Base-by-base conservation (phyloP, 768 basidiomycete species). In the Trametopsis cervina region DNA sequence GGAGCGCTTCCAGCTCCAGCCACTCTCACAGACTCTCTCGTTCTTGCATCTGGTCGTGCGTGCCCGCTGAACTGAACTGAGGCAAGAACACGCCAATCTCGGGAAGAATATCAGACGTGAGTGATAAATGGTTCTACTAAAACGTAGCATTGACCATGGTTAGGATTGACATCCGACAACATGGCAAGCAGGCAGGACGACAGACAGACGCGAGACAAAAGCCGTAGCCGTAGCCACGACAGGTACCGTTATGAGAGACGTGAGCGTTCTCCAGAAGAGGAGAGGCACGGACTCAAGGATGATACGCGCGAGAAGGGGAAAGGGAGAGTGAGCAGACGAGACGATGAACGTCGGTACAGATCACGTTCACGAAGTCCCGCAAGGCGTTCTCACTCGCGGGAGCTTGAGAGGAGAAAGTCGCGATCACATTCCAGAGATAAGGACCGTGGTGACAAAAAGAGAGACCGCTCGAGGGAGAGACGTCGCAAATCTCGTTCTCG, bases 311-410 rank as follows among this genome's bases (percentile, higher is more conserved):
- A 46, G 44, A 51, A 25, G 47, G 51, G 37, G 51, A 52, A 42
- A 35, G 38, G 24, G 45, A 44, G n/a, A 27, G 40, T 10, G 15
- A 36, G 29, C 18, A 29, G 12, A 17, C 18, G 25, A 26, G 40
- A 13, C 29, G 42, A 20, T 70, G 66, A 69, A 68, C n/a, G 26
- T 69, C 21, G 67, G 69, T 29, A 74, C 71, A 18, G 66, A 71
- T 47, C 48, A 48, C 3, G 51, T 66, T 21, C 67, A 69, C 11
- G 29, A 15, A 33, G 29, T 15, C 29, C 29, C 29, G 29, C 55
- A 72, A 25, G 58, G 4, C 44, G 53, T n/a, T 51, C 53, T 4
- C 47, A 36, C 20, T 51, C 53, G 15, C 44, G 38, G 12, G 48
- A 42, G n/a, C 22, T 20, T 22, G 29, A 23, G 4, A 43, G 22